Evolutionary conservation across 108 stramenopile genomes (phyloP).

Genomic region (Pseudonitzschia pungens): DNA sequence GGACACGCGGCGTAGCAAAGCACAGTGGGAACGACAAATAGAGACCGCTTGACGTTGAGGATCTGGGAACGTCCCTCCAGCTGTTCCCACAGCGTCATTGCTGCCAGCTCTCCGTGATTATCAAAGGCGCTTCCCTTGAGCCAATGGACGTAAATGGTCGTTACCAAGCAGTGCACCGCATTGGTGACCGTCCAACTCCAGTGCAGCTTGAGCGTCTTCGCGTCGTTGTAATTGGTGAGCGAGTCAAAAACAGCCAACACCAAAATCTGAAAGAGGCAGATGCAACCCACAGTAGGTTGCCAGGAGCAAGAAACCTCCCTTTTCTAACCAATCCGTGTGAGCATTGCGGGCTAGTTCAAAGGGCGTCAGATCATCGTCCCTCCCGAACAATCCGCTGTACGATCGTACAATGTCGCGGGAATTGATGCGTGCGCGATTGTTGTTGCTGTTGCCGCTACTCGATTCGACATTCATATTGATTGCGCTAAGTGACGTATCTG

Average conservation of each 20-base stretch:
- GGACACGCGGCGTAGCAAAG: constrained; percentile 80
- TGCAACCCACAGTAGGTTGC: constrained; percentile 58
- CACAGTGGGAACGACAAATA: constrained; percentile 78
- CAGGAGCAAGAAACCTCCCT: constrained; percentile 53
- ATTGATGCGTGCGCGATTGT: constrained; percentile 54
- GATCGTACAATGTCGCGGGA: constrained; percentile 78
- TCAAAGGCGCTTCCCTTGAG: constrained; percentile 84
- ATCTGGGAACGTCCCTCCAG: constrained; percentile 47
- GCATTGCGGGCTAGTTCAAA: constrained; percentile 76
- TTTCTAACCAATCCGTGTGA: constrained; percentile 50
- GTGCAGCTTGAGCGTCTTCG: constrained; percentile 21
- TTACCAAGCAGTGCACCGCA: constrained; percentile 56
- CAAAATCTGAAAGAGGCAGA: constrained; percentile 53
- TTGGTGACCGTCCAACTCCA: constrained; percentile 75
- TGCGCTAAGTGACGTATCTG: too few species aligned
- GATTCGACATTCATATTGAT: too few species aligned
- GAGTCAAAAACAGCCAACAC: constrained; percentile 41
- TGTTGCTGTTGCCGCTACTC: background rate
- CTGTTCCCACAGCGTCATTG: constrained; percentile 90
- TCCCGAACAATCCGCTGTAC: constrained; percentile 74
- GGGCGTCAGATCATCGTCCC: constrained; percentile 58
- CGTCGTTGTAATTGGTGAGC: background rate
- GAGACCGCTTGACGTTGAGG: constrained; percentile 25
- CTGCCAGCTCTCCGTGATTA: constrained; percentile 79
- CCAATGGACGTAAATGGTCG: constrained; percentile 83